Conservation (phyloP, 441 rosid genomes). For the Isatis lusitanica region DNA sequence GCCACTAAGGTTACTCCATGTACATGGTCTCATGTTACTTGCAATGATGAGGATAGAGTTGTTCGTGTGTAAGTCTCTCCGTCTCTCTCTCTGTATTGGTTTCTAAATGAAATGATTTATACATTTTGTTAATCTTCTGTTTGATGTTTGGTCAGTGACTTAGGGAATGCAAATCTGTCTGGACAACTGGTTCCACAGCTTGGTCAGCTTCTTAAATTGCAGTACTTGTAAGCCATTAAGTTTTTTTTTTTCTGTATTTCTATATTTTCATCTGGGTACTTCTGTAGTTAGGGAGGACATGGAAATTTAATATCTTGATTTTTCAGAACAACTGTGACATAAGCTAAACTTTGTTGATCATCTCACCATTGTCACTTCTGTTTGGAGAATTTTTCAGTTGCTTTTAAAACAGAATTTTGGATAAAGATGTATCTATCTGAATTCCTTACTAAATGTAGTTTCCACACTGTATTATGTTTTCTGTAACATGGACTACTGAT, state of each 20-base stretch:
- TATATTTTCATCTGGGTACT: neutral
- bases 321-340: neutral
- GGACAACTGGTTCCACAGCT: slow-evolving; percentile 70
- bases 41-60: slow-evolving; percentile 58
- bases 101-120: neutral
- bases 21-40: slow-evolving; percentile 80
- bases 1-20: slow-evolving; percentile 71
- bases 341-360: neutral
- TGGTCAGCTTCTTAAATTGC: slow-evolving; percentile 60
- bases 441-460: neutral
- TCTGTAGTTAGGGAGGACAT: too few relatives aligned
- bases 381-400: neutral
- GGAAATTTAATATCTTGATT: neutral
- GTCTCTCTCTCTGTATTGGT: neutral
- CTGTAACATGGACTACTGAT: neutral
- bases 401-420: too few relatives aligned
- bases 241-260: neutral
- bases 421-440: neutral
- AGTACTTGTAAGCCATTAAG: slow-evolving; percentile 62
- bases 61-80: slow-evolving; percentile 61
- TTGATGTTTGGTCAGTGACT: slow-evolving; percentile 47
- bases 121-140: neutral
- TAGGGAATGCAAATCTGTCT: slow-evolving; percentile 69
- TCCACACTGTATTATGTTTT: neutral
- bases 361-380: neutral